These are phyloP conservation scores for Malassezia obtusa DNA, from an alignment of 1,284 basidiomycete species.

Conservation along the genomic window DNA sequence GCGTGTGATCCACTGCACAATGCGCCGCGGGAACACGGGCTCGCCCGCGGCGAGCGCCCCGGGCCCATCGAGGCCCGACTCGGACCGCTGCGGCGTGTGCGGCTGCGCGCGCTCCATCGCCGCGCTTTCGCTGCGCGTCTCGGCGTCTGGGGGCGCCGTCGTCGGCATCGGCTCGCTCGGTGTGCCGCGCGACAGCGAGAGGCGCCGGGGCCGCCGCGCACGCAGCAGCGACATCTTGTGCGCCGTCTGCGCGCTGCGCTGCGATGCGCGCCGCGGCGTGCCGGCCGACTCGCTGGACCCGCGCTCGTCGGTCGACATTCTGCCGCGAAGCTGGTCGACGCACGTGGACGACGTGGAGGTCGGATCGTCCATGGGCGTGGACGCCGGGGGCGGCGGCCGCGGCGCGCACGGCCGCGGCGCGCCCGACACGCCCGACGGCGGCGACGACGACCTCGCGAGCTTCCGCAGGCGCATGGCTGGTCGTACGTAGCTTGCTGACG, in stretches of 20 bases:
- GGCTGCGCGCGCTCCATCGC: not conserved
- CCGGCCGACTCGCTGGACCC: not conserved
- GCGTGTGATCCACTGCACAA: slow-evolving; percentile 5
- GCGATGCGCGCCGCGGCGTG: not conserved
- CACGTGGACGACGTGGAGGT: not conserved
- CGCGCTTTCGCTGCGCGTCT: not conserved
- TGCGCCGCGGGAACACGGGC: not conserved
- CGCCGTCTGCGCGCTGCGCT: not conserved
- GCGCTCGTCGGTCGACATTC: not conserved
- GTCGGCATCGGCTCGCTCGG: too few relatives aligned
- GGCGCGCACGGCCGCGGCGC: too few relatives aligned
- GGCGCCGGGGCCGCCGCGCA: not conserved
- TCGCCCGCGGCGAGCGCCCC: not conserved
- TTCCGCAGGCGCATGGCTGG: slow-evolving; percentile 34
- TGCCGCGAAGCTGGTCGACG: not conserved
- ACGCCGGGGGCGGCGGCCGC: too few relatives aligned
- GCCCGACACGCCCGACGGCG: not conserved
- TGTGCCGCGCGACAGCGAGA: not conserved
- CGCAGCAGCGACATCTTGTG: not conserved
- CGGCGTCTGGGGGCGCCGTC: too few relatives aligned
- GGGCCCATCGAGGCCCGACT: too few relatives aligned
- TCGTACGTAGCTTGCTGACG: slow-evolving; percentile 15
- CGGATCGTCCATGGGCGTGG: too few relatives aligned
- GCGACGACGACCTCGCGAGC: slow-evolving; percentile 3
- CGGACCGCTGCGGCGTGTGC: not conserved